Conservation (phyloP, 768 basidiomycete genomes). For the Mycena kentingensis region DNA sequence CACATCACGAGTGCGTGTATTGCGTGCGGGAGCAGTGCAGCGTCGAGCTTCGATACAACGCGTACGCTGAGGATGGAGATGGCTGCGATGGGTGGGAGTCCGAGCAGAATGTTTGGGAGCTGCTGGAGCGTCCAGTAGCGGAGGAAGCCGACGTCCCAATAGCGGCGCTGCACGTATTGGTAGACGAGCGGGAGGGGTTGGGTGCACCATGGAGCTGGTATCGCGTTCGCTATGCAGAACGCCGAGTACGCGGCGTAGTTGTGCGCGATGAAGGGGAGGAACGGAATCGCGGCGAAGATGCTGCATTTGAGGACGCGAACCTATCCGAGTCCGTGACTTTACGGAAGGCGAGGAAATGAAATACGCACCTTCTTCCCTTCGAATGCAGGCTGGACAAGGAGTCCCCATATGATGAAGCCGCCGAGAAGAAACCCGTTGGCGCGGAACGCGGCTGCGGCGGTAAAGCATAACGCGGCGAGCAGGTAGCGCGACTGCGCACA, state of each 20-base stretch:
- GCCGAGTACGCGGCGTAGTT: conserved; percentile 64
- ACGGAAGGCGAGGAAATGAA: conserved; percentile 1
- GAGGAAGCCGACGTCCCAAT: conserved; percentile 88
- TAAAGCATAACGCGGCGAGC: conserved; percentile 60
- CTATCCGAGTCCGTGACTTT: conserved; percentile 31
- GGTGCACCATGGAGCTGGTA: conserved; percentile 65
- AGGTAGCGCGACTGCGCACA: conserved; percentile 54
- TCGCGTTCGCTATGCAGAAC: conserved; percentile 58
- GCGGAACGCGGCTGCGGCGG: conserved; percentile 64
- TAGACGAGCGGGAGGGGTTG: conserved; percentile 70
- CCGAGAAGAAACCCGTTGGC: conserved; percentile 77
- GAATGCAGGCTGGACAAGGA: conserved; percentile 57
- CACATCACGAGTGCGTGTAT: conserved; percentile 69
- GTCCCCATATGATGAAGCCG: conserved; percentile 78
- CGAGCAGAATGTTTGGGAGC: conserved; percentile 85
- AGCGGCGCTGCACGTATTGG: conserved; percentile 73
- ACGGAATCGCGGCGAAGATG: conserved; percentile 46
- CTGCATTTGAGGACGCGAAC: conserved; percentile 33
- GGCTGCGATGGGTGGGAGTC: conserved; percentile 64
- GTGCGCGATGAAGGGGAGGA: conserved; percentile 71
- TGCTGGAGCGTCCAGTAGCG: conserved; percentile 84
- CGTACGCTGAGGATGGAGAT: conserved; percentile 44
- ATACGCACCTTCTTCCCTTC: conserved; percentile 36
- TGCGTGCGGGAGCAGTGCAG: conserved; percentile 65
- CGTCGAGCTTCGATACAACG: conserved; percentile 23